Base-by-base conservation (phyloP, 352 stramenopile genomes). In the Phytophthora melonis region DNA sequence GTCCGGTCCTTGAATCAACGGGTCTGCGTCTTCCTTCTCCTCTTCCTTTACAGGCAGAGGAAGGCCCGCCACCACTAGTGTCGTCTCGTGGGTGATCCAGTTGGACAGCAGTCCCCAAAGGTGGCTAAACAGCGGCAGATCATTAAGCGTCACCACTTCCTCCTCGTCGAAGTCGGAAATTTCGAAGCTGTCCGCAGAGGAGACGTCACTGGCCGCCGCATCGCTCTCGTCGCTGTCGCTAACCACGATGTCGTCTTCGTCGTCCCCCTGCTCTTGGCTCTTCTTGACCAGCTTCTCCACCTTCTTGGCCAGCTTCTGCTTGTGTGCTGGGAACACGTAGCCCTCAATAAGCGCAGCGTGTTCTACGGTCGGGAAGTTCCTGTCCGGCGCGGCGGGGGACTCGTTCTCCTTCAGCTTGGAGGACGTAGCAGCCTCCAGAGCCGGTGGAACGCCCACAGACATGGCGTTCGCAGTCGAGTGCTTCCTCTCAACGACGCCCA, bases 301-400 rank as follows among this genome's bases (percentile, higher is more conserved):
- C 62, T 91, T 92, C 52, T 92, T 93, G 5, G 88, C 89, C 21
- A 93, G 49, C 63, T 82, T 83, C 25, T 86, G 64, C 69, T 96
- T 96, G 77, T 96, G 90, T 47, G 82, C 78, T 32, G 90, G 90
- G 58, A 96, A 96, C 53, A 95, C 79, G 61, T 93, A 95, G 49
- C 90, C 90, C 64, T 96, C 90, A 39, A 96, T 95, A 19, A 92
- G 74, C 53, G 90, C 81, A 1, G 88, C 86, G 25, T 96, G 85
- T 23, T 82, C 58, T 5, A 72, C 66, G 3, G 81, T 82, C 0
- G 87, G 86, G 45, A 95, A 96, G 23, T 81, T 75, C 21, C 74
- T 61, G 9, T 83, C 74, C 0, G 86, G 85, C 2, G 74, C 68
- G 14, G 68, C 70, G 13, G 76, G 76, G 5, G 66, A 43, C 13